Evolutionary conservation across 768 basidiomycete species (phyloP).

Genomic region (Hemileccinum rubropunctum): DNA sequence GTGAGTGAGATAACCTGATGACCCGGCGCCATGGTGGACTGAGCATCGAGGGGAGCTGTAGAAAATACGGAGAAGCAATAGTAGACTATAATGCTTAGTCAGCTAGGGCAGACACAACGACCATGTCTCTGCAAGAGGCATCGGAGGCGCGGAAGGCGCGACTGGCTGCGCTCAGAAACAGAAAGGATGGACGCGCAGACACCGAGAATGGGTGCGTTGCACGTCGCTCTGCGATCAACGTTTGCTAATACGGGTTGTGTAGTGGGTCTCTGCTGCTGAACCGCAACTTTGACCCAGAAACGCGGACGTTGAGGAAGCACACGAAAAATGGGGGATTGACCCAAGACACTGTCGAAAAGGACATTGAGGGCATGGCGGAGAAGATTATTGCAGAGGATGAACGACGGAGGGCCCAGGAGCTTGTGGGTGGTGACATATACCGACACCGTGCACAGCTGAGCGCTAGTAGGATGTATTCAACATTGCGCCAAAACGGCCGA

Average conservation of each 20-base stretch:
- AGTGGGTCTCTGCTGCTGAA: conserved; percentile 55
- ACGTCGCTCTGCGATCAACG: neutral
- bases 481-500: conserved; percentile 94
- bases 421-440: conserved; percentile 52
- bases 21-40: conserved; percentile 29
- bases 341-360: conserved; percentile 85
- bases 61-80: too few species aligned
- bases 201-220: conserved; percentile 41
- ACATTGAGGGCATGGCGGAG: conserved; percentile 81
- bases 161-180: conserved; percentile 69
- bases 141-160: conserved; percentile 83
- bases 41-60: too few species aligned
- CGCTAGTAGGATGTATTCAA: conserved; percentile 81
- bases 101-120: conserved; percentile 19
- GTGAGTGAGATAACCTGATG: neutral
- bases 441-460: conserved; percentile 14
- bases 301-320: conserved; percentile 73
- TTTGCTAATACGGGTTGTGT: conserved; percentile 18
- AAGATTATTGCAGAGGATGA: conserved; percentile 86
- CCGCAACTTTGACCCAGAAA: conserved; percentile 90
- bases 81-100: conserved; percentile 25
- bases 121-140: conserved; percentile 69
- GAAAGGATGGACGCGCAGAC: conserved; percentile 58
- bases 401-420: conserved; percentile 77
- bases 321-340: conserved; percentile 52